A percentile compares a stretch with the other conserved stretches of the same genome.
Evolutionary conservation across 306 rosid species (phyloP).

Genomic region (Betula pendula): DNA sequence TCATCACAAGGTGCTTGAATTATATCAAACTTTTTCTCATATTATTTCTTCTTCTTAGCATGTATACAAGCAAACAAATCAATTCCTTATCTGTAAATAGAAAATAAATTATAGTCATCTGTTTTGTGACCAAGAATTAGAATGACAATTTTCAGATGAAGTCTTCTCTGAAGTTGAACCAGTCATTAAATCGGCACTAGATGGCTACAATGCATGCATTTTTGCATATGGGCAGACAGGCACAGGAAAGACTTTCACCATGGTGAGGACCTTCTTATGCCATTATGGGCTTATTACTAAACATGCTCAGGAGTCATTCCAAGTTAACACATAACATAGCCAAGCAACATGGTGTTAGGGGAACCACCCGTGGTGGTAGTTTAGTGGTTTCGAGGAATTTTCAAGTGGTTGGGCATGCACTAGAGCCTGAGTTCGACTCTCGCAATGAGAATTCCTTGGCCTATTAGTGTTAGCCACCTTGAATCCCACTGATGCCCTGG

Average conservation of each 20-base stretch:
- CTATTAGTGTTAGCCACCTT: too few species aligned
- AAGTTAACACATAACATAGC: background rate
- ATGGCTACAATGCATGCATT: slow-evolving; percentile 46
- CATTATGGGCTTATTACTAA: slow-evolving; percentile 5
- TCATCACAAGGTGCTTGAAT: slow-evolving; percentile 44
- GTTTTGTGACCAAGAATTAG: slow-evolving; percentile 5
- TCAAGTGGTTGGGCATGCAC: too few species aligned
- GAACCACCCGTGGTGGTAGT: too few species aligned
- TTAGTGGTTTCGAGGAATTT: too few species aligned
- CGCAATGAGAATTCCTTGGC: too few species aligned
- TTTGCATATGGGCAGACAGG: slow-evolving; percentile 51
- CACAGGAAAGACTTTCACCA: slow-evolving; percentile 46
- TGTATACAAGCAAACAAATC: background rate
- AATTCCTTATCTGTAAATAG: background rate
- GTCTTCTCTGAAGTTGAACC: slow-evolving; percentile 42
- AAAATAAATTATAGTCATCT: background rate
- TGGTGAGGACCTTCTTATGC: slow-evolving; percentile 29
- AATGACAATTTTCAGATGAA: slow-evolving; percentile 32
- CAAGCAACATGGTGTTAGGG: background rate
- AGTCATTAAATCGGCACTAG: slow-evolving; percentile 39
- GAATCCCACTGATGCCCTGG: too few species aligned
- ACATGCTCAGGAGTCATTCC: background rate
- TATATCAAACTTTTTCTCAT: slow-evolving; percentile 7
- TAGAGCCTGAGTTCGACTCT: too few species aligned
- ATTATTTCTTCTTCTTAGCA: background rate